phyloP scores from a whole-genome alignment of 2,329 filamentous ascomycete genomes.

The Neonectria coccinea region DNA sequence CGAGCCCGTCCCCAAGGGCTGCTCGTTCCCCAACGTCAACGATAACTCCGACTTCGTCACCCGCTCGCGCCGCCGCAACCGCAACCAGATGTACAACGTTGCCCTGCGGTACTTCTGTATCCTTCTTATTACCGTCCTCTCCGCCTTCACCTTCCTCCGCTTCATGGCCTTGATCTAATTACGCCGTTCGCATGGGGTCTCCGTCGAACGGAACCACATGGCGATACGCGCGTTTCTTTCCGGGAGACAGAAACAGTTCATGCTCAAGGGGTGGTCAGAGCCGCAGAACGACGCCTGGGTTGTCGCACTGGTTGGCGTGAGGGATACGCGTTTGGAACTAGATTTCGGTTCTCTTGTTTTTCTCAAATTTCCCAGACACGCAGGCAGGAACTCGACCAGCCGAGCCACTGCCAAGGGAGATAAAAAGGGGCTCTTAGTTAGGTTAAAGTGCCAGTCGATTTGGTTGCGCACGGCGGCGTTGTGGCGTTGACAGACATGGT shows the following conservation, averaged over 20 bases:
- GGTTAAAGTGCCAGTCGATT: not conserved
- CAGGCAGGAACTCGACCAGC: not conserved
- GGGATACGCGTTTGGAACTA: not conserved
- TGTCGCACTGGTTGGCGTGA: not conserved
- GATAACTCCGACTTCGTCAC: slow-evolving; percentile 52
- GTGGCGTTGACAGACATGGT: not conserved
- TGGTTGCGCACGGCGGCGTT: not conserved
- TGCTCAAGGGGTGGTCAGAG: slow-evolving; percentile 3
- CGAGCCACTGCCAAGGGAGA: not conserved
- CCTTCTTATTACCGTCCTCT: slow-evolving; percentile 31
- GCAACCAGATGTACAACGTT: slow-evolving; percentile 52
- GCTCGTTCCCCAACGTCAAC: slow-evolving; percentile 53
- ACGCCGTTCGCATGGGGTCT: not conserved
- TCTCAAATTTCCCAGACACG: not conserved
- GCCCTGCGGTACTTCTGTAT: slow-evolving; percentile 43
- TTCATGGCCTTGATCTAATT: slow-evolving; percentile 25
- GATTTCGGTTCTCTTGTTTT: not conserved
- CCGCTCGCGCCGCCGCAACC: slow-evolving; percentile 49
- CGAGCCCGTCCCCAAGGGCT: slow-evolving; percentile 49
- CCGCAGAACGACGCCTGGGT: not conserved
- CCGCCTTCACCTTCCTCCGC: slow-evolving; percentile 18
- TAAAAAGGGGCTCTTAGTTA: not conserved
- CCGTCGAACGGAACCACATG: not conserved
- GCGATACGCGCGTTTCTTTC: slow-evolving; percentile 10
- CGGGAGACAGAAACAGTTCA: not conserved